Evolutionary conservation across 768 basidiomycete genomes (phyloP).

Genomic region (Mycena sanguinolenta): DNA sequence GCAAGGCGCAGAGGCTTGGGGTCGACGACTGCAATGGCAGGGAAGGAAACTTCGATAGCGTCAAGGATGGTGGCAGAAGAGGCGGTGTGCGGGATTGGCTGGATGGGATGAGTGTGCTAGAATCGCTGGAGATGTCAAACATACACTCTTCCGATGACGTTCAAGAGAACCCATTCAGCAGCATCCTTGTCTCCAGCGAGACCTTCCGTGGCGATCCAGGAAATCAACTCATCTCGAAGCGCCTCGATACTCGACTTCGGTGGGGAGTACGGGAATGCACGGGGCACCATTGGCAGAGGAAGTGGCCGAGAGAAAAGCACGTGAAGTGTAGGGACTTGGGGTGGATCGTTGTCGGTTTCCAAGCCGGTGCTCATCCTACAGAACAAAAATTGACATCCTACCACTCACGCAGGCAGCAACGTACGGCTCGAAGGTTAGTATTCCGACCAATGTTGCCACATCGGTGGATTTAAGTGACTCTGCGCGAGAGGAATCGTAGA

Average conservation of each 20-base stretch:
- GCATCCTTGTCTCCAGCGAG: conserved; percentile 77
- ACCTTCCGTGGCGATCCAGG: conserved; percentile 80
- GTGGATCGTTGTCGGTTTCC: conserved; percentile 51
- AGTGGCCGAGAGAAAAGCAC: conserved; percentile 68
- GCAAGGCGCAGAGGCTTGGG: conserved; percentile 67
- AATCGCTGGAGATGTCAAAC: conserved; percentile 43
- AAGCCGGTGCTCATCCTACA: conserved; percentile 54
- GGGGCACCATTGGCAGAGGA: conserved; percentile 54
- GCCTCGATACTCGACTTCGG: conserved; percentile 34
- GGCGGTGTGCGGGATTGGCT: conserved; percentile 79
- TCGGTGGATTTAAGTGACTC: conserved; percentile 72
- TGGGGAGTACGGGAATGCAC: conserved; percentile 50
- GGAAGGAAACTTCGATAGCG: conserved; percentile 72
- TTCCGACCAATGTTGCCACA: conserved; percentile 78
- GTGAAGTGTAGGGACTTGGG: conserved; percentile 79
- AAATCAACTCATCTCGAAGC: conserved; percentile 68
- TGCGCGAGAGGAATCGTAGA: conserved; percentile 65
- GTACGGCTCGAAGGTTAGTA: conserved; percentile 76
- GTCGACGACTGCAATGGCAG: conserved; percentile 45
- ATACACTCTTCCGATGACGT: conserved; percentile 73
- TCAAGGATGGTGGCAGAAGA: conserved; percentile 76
- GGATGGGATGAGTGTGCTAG: conserved; percentile 18
- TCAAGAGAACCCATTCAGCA: conserved; percentile 82
- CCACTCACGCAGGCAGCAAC: background rate
- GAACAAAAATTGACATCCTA: background rate